These are phyloP conservation scores for button mushroom (Agaricus bisporus) DNA, from an alignment of 768 basidiomycete species.

Conservation along the genomic window DNA sequence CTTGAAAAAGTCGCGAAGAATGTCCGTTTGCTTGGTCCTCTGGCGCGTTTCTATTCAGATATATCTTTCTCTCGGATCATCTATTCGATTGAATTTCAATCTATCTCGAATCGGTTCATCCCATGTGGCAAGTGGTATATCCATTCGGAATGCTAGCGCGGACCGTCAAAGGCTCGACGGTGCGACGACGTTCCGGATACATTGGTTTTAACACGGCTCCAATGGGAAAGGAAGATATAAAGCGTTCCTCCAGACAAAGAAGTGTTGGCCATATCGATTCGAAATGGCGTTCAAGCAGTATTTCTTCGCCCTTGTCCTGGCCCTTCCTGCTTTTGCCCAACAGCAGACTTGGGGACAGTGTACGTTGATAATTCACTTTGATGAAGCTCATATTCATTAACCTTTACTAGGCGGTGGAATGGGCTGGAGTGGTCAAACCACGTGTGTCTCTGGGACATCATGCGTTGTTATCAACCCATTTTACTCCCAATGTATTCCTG, in stretches of 20 bases:
- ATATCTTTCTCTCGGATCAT: neutral
- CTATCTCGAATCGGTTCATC: neutral
- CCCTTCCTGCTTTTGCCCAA: constrained; percentile 23
- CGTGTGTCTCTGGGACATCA: constrained; percentile 26
- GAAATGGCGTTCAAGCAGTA: constrained; percentile 20
- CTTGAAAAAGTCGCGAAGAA: neutral
- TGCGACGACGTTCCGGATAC: neutral
- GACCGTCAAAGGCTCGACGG: neutral
- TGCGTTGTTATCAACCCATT: constrained; percentile 26
- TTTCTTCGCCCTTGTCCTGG: constrained; percentile 20
- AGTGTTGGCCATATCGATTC: neutral
- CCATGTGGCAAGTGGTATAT: neutral
- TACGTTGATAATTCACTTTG: constrained; percentile 10
- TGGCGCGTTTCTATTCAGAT: neutral
- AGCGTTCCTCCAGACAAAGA: neutral
- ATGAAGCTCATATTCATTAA: neutral
- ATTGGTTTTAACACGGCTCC: neutral
- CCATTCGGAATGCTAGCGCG: neutral
- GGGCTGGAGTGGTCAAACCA: constrained; percentile 29
- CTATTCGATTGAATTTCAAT: neutral
- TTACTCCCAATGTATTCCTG: constrained; percentile 31
- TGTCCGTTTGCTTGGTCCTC: neutral
- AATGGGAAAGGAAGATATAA: neutral
- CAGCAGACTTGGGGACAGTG: constrained; percentile 23
- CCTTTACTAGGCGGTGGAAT: constrained; percentile 26